Base-by-base conservation (phyloP, 2,329 filamentous ascomycete species). In the Exserohilum turcica region DNA sequence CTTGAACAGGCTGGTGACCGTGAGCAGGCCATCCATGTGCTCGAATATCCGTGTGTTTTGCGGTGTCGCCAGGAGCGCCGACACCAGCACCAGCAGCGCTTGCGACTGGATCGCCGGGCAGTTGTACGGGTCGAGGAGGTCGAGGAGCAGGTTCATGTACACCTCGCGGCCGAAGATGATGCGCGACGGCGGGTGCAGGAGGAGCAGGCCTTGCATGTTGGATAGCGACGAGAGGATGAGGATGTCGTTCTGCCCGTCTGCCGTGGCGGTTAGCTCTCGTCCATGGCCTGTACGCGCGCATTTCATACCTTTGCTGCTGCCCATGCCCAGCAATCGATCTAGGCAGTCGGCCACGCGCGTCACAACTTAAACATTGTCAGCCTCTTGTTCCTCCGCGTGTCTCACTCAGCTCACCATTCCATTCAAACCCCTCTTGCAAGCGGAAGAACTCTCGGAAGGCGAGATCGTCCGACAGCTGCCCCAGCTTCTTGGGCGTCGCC, bases 401-500 rank as follows among this genome's bases (percentile, higher is more conserved):
- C 24, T 29, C 10, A 13, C 6, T 18, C 28, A 36, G 46, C 77
- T 54, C 73, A 87, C 85, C 83, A 78, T 99, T 99, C 90, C 92
- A 97, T 78, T 97, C 91, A 72, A 99, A 99, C 2, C 92, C 91
- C 71, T 97, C 92, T 75, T 99, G 94, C 61, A 97, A 75, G 74
- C 96, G 91, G 80, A 96, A 97, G 79, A 97, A 97, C 76, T 97
- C 92, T 62, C 91, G 82, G 72, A 97, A 97, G 16, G 92, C 93
- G 16, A 90, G 91, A 74, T 97, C 94, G 59, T 87, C 84, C 44
- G 84, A 83, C 58, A 97, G 78, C 52, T 91, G 87, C 18, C 79
- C 78, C 43, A 96, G 81, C 71, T 74, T 80, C 76, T 75, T 76
- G n/a, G 72, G 65, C 18, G 67, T 56, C 1, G 62, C 47, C 44